phyloP scores from a whole-genome alignment of 2,329 filamentous ascomycete species.

The Didymella lethalis region DNA sequence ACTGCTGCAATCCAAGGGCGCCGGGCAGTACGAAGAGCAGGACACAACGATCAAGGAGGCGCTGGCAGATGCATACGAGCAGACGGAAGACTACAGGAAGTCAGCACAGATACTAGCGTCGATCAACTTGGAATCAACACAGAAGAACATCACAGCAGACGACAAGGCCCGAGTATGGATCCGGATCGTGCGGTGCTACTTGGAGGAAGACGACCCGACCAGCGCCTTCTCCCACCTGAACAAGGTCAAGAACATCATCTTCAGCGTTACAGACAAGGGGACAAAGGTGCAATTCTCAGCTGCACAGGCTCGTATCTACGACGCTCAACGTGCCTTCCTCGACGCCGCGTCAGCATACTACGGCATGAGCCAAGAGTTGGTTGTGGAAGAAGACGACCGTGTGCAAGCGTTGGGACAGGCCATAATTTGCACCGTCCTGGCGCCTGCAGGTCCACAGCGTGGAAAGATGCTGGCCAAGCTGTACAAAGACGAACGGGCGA shows the following conservation, averaged over 20 bases:
- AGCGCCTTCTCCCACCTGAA: slow-evolving; percentile 88
- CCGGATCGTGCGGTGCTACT: slow-evolving; percentile 89
- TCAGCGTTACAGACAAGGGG: slow-evolving; percentile 75
- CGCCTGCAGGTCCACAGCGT: slow-evolving; percentile 85
- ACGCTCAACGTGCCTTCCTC: slow-evolving; percentile 88
- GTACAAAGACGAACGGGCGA: slow-evolving; percentile 90
- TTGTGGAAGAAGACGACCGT: slow-evolving; percentile 86
- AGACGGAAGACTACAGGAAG: slow-evolving; percentile 77
- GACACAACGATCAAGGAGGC: slow-evolving; percentile 79
- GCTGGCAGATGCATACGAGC: slow-evolving; percentile 83
- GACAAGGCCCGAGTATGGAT: slow-evolving; percentile 89
- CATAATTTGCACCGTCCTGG: slow-evolving; percentile 90
- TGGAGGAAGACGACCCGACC: slow-evolving; percentile 91
- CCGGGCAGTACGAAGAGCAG: slow-evolving; percentile 82
- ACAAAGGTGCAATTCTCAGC: slow-evolving; percentile 82
- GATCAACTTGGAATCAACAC: slow-evolving; percentile 88
- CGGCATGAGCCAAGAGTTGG: slow-evolving; percentile 77
- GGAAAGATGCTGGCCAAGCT: slow-evolving; percentile 81
- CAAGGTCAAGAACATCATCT: slow-evolving; percentile 92
- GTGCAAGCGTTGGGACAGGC: slow-evolving; percentile 84
- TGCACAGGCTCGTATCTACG: slow-evolving; percentile 94
- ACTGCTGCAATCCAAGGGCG: slow-evolving; percentile 69
- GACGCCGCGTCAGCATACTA: slow-evolving; percentile 89
- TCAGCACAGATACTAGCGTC: slow-evolving; percentile 81
- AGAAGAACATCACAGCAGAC: slow-evolving; percentile 81